A percentile compares a stretch with the other conserved stretches of the same genome.
These are phyloP conservation scores for Leccinellum luteum DNA, from an alignment of 768 basidiomycete genomes.

Conservation along the genomic window DNA sequence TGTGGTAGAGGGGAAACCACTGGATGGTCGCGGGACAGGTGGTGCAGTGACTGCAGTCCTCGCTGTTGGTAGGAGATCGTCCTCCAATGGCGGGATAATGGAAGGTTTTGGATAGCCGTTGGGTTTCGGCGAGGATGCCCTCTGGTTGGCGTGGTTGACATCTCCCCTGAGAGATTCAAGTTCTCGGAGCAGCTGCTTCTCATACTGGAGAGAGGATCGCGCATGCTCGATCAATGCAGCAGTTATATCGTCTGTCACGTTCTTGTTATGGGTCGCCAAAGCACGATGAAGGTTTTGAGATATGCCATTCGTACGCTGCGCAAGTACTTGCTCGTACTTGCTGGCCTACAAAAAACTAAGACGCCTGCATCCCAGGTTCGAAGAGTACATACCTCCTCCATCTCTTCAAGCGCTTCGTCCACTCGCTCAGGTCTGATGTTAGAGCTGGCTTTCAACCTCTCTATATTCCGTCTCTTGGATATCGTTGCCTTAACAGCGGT, in stretches of 20 bases:
- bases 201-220: conserved; percentile 88
- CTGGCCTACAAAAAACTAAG: conserved; percentile 59
- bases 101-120: conserved; percentile 60
- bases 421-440: conserved; percentile 84
- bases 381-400: conserved; percentile 70
- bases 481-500: conserved; percentile 91
- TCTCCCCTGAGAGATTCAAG: conserved; percentile 82
- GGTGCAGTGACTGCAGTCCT: conserved; percentile 22
- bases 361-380: background rate
- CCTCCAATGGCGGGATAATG: conserved; percentile 63
- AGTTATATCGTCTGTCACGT: conserved; percentile 89
- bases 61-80: conserved; percentile 39
- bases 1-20: conserved; percentile 18
- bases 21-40: conserved; percentile 19
- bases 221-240: conserved; percentile 91
- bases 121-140: conserved; percentile 43
- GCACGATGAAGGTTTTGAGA: conserved; percentile 91
- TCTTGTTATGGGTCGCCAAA: conserved; percentile 77
- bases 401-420: conserved; percentile 88
- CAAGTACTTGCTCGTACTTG: conserved; percentile 83
- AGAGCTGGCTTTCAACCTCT: conserved; percentile 79
- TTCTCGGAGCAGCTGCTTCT: conserved; percentile 84
- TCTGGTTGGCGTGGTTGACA: conserved; percentile 64
- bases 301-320: conserved; percentile 86
- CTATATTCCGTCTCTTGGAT: conserved; percentile 88